These are phyloP conservation scores for Vitis hybrid DNA, from an alignment of 177 flowering plant genomes.

Conservation along the genomic window DNA sequence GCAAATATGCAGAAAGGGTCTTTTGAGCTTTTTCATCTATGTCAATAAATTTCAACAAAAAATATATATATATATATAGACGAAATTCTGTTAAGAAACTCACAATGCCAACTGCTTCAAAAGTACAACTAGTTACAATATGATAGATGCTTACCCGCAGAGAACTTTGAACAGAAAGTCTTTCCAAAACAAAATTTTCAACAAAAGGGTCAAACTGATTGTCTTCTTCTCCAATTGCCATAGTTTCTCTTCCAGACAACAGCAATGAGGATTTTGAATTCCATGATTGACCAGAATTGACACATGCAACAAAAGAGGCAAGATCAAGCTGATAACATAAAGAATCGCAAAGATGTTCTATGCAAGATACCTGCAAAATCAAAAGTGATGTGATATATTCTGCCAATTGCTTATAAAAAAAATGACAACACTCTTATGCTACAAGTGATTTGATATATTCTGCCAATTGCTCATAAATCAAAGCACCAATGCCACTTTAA, in stretches of 20 bases:
- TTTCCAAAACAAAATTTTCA: slow-evolving; percentile 88
- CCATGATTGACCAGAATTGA: slow-evolving; percentile 91
- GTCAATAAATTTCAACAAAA: too few relatives aligned
- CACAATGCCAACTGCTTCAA: background rate
- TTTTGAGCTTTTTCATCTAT: too few relatives aligned
- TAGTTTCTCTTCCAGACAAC: too few relatives aligned
- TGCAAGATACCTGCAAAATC: slow-evolving; percentile 69
- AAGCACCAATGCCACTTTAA: too few relatives aligned
- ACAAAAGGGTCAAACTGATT: slow-evolving; percentile 26
- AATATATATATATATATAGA: background rate
- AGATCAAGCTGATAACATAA: slow-evolving; percentile 93
- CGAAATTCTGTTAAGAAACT: background rate
- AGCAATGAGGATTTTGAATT: slow-evolving; percentile 38
- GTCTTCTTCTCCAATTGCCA: too few relatives aligned
- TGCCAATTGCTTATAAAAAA: background rate
- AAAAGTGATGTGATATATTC: background rate
- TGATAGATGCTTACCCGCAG: slow-evolving; percentile 61
- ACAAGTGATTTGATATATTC: background rate
- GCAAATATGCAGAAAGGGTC: too few relatives aligned
- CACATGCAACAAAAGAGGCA: slow-evolving; percentile 89
- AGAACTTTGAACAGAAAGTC: slow-evolving; percentile 86
- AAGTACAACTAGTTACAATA: background rate
- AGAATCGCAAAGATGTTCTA: slow-evolving; percentile 87
- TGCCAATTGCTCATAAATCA: too few relatives aligned
- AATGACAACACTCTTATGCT: background rate